Evolutionary conservation across 2,329 filamentous ascomycete genomes (phyloP).

Genomic region (Aspergillus sp.): DNA sequence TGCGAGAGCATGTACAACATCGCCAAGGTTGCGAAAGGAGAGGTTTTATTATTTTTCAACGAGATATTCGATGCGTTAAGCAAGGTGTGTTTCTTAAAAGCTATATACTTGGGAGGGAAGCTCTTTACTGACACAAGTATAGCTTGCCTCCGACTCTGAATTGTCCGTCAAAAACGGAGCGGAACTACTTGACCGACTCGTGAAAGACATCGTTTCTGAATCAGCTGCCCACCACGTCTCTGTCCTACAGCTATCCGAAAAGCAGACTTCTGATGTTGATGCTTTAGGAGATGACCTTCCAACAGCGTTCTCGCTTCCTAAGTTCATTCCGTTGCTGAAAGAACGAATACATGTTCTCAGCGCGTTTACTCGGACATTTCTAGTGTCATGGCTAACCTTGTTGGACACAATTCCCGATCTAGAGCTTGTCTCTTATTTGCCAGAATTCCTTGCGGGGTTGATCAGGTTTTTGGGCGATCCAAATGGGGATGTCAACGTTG

Average conservation of each 20-base stretch:
- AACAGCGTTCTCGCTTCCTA: constrained; percentile 86
- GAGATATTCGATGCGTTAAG: constrained; percentile 96
- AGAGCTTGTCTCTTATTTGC: constrained; percentile 88
- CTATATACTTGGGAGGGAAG: neutral
- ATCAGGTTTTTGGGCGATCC: constrained; percentile 90
- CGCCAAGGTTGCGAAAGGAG: constrained; percentile 96
- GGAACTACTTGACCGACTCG: constrained; percentile 86
- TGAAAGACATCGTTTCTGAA: constrained; percentile 95
- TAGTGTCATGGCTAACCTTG: constrained; percentile 93
- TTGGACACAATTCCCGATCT: constrained; percentile 96
- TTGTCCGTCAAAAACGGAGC: constrained; percentile 97
- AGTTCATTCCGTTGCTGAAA: constrained; percentile 89
- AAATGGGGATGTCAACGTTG: constrained; percentile 91
- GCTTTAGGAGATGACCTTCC: constrained; percentile 55
- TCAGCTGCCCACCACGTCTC: constrained; percentile 94
- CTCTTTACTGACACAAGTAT: constrained; percentile 15
- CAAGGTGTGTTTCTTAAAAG: constrained; percentile 63
- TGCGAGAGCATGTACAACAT: constrained; percentile 99
- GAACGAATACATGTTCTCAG: constrained; percentile 94
- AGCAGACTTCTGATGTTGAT: constrained; percentile 43
- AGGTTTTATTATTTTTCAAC: constrained; percentile 96
- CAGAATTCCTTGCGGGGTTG: constrained; percentile 84
- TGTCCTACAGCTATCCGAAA: constrained; percentile 67
- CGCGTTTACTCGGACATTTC: constrained; percentile 89
- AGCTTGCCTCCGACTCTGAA: constrained; percentile 95